These are phyloP conservation scores for Lipomyces oligophaga DNA, from an alignment of 805 yeast species.

Conservation along the genomic window DNA sequence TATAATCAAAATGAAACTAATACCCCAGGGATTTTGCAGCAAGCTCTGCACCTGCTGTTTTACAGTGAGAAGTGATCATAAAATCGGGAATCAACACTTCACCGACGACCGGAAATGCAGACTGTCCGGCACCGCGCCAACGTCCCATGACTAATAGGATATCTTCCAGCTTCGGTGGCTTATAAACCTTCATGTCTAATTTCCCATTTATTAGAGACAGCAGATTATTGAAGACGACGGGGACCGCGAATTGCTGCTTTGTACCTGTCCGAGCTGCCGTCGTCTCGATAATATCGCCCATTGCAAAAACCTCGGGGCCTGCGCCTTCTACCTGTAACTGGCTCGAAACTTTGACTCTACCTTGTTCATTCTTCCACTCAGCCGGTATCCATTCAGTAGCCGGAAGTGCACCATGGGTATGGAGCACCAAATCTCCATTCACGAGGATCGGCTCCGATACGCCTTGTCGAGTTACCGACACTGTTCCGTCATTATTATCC, in stretches of 20 bases:
- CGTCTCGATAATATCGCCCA: conserved; percentile 18
- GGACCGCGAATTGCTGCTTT: conserved; percentile 2
- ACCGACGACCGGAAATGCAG: conserved; percentile 6
- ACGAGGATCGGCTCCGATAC: not conserved
- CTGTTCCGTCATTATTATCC: conserved; percentile 15
- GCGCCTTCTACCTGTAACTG: conserved; percentile 13
- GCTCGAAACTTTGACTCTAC: conserved; percentile 8
- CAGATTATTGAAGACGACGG: conserved; percentile 9
- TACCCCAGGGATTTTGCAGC: too few relatives aligned
- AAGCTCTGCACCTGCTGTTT: conserved; percentile 17
- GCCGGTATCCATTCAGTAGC: conserved; percentile 10
- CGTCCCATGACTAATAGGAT: conserved; percentile 10
- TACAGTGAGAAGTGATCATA: conserved; percentile 1
- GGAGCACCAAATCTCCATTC: conserved; percentile 12
- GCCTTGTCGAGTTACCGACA: conserved; percentile 4
- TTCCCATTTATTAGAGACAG: conserved; percentile 5
- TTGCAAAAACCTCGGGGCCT: conserved; percentile 15
- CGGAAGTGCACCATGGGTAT: conserved; percentile 2
- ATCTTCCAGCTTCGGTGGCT: conserved; percentile 3
- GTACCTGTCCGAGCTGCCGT: conserved; percentile 14
- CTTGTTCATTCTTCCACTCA: conserved; percentile 12
- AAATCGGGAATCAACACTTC: conserved; percentile 7
- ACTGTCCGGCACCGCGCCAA: conserved; percentile 15
- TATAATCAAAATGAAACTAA: too few relatives aligned
- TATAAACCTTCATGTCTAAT: conserved; percentile 1